Conservation (phyloP, 345 rosid species). For the Mallotus nudiflorus region DNA sequence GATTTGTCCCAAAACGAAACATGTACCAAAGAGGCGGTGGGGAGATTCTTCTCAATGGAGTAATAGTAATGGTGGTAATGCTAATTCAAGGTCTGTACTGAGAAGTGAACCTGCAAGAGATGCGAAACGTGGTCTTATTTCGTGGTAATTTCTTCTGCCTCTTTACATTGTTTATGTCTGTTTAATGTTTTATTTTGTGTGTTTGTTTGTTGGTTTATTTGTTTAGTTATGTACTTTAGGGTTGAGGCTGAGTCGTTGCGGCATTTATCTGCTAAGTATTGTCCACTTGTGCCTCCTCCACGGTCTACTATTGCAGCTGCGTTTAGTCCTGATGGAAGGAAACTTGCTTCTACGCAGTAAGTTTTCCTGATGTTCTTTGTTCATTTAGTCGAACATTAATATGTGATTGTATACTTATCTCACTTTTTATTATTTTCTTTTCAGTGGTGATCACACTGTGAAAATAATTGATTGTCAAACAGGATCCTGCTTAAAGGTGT, state of each 20-base stretch:
- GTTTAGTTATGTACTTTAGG: conserved; percentile 38
- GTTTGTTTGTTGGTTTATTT: conserved; percentile 6
- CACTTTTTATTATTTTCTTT: background rate
- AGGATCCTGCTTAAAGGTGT: conserved; percentile 88
- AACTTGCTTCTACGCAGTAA: conserved; percentile 89
- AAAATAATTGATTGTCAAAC: conserved; percentile 86
- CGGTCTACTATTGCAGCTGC: conserved; percentile 92
- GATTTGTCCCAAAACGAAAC: conserved; percentile 59
- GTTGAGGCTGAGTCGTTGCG: conserved; percentile 74
- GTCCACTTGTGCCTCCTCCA: conserved; percentile 66
- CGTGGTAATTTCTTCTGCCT: conserved; percentile 49
- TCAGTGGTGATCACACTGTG: conserved; percentile 89
- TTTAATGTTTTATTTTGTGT: background rate
- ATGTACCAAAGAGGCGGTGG: conserved; percentile 58
- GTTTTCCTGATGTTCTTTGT: conserved; percentile 17
- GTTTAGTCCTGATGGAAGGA: conserved; percentile 77
- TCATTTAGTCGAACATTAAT: conserved; percentile 3
- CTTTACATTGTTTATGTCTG: background rate
- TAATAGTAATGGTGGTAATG: background rate
- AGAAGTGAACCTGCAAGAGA: conserved; percentile 50
- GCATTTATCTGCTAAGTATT: conserved; percentile 71
- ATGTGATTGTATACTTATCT: background rate
- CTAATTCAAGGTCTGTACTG: conserved; percentile 34
- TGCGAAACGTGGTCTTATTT: conserved; percentile 56
- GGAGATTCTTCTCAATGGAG: conserved; percentile 43